phyloP scores from a whole-genome alignment of 139 green algal species.

The Chlamydomonas sphaeroides region DNA sequence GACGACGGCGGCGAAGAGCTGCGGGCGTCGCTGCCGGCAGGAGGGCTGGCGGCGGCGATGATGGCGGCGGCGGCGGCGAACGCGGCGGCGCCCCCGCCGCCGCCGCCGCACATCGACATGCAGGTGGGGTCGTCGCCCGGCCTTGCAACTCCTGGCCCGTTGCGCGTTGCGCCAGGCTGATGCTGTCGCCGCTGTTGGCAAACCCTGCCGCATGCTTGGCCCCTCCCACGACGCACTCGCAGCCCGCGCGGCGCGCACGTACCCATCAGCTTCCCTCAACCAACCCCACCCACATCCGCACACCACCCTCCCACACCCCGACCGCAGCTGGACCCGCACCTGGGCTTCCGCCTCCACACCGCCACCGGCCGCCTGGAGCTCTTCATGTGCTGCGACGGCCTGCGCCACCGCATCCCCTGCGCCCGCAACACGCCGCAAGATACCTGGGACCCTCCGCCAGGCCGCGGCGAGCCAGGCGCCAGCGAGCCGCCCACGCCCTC shows the following conservation, averaged over 20 bases:
- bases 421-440: neutral
- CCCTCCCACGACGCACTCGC: too few species aligned
- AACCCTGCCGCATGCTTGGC: too few species aligned
- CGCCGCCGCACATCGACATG: conserved; percentile 36
- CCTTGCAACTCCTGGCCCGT: too few species aligned
- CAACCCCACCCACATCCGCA: too few species aligned
- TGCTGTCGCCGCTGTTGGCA: too few species aligned
- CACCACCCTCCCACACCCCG: too few species aligned
- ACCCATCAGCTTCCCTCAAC: too few species aligned
- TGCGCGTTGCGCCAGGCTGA: too few species aligned
- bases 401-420: conserved; percentile 7
- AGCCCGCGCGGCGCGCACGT: too few species aligned
- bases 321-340: conserved; percentile 20
- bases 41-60: neutral
- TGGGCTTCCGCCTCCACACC: conserved; percentile 14
- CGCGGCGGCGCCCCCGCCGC: neutral
- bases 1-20: neutral
- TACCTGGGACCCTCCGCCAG: conserved; percentile 23
- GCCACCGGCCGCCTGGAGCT: conserved; percentile 6
- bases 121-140: too few species aligned
- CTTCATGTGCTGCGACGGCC: conserved; percentile 18
- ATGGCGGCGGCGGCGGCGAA: too few species aligned
- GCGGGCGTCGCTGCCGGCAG: neutral
- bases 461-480: neutral
- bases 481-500: neutral